Base-by-base conservation (phyloP, 2,329 filamentous ascomycete species). In the Tolypocladium pustulatum region DNA sequence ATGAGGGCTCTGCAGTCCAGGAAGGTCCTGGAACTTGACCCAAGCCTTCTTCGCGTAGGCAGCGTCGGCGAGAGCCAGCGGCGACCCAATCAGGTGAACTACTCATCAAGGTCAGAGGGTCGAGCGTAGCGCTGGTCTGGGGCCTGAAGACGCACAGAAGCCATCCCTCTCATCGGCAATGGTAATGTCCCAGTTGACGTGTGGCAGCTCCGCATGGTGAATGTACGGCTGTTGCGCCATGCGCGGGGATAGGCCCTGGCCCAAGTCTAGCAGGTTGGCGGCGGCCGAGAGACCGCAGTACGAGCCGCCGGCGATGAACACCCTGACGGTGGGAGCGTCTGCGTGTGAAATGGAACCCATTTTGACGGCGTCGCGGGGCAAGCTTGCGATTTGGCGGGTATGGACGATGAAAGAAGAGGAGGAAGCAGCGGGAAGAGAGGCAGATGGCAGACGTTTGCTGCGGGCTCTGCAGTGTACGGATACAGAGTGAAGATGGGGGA, bases 111-210 rank as follows among this genome's bases (percentile, higher is more conserved):
- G 41, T 63, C 58, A 62, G 56, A 61, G 17, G n/a, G 36, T 27
- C 22, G 8, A 7, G 57, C 4, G 54, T 46, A 36, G 32, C 38
- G 41, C 46, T 2, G 20, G 13, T 22, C 27, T 37, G 52, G 49
- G 32, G 25, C n/a, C 17, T 36, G 15, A 30, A 43, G 7, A 73
- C 86, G 65, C 76, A 91, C 88, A 91, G 70, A 85, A 91, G n/a
- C 89, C 89, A 75, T 92, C 89, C n/a, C 87, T 78, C 71, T 91
- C 87, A 65, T 92, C 88, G 30, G 90, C 84, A 27, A 92, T 80
- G 27, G 87, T 91, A 56, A 92, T 85, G 41, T 90, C 81, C 17
- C 90, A 72, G 1, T 82, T 78, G 52, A 87, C 75, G 30, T 75
- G 76, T 52, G 76, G 74, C 25, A 76, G 68, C 36, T 73, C 66